Evolutionary conservation across 768 basidiomycete species (phyloP), one percentile per base, ranked within the genome.

Genomic region (Amanita rubescens): DNA sequence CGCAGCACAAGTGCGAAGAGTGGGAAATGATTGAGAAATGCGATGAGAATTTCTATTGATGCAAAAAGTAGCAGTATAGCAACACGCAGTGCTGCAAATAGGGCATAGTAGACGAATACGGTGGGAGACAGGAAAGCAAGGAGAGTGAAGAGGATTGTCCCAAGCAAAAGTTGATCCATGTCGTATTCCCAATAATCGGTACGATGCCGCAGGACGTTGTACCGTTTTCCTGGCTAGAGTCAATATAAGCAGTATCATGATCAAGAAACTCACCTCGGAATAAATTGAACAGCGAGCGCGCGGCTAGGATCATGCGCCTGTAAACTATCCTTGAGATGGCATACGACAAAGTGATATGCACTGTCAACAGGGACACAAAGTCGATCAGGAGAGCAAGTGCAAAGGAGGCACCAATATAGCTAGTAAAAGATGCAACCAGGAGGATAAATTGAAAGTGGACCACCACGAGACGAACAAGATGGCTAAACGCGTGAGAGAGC

Each of bases 141-240:
- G 15, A 92, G 74, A 0, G 90, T 89, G 72, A 94, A 90, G 48
- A 94, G 70, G 51, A 92, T 84, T 0, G 96, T 94, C 4, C 95
- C 95, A 33, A 97, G 86, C n/a, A 98, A 74, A 2, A 98, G 78
- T 63, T 97, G 93, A 65, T 98, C 95, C 24, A 94, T 76, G 50
- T 93, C 90, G 60, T 96, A 98, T 53, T 85, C 80, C 81, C 90
- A 93, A 0, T 86, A 79, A 62, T 98, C 96, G 3, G 84, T 85
- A n/a, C 94, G 82, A 49, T 87, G 79, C 30, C 94, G 82, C 5
- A 99, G 72, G 8, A 85, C 81, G 63, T 98, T 98, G 62, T 81
- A 85, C 44, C 93, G 79, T 68, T 90, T 97, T 88, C 94, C 49
- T 50, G 35, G 27, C 35, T 1, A 38, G 22, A 20, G 35, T 35